phyloP scores from a whole-genome alignment of 257 asterid genomes.

The Solanum rostratum region DNA sequence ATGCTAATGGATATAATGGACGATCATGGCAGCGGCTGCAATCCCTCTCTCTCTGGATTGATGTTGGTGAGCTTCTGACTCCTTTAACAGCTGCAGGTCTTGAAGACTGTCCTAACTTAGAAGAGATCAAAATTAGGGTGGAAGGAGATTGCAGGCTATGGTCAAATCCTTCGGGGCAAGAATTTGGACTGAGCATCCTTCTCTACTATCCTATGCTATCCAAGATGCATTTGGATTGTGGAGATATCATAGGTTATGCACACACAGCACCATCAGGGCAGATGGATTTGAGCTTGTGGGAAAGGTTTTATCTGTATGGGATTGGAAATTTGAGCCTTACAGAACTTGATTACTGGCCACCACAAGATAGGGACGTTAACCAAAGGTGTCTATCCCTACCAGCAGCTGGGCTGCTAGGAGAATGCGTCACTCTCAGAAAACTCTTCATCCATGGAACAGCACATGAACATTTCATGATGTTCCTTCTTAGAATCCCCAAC shows the following conservation, averaged over 20 bases:
- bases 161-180: conserved; percentile 33
- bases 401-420: conserved; percentile 67
- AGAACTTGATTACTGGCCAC: conserved; percentile 89
- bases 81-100: conserved; percentile 58
- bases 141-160: conserved; percentile 85
- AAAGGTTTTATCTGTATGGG: conserved; percentile 53
- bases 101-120: conserved; percentile 64
- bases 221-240: conserved; percentile 77
- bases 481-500: conserved; percentile 29
- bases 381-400: conserved; percentile 78
- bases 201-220: conserved; percentile 37
- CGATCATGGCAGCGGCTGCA: conserved; percentile 58
- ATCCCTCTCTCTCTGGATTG: conserved; percentile 65
- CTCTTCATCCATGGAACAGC: conserved; percentile 90
- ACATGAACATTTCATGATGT: conserved; percentile 76
- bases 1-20: conserved; percentile 18
- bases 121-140: conserved; percentile 69
- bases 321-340: conserved; percentile 36
- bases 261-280: conserved; percentile 88
- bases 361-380: conserved; percentile 83
- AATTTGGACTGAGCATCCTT: conserved; percentile 56
- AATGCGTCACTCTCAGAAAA: conserved; percentile 47
- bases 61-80: conserved; percentile 63
- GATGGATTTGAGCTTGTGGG: conserved; percentile 94
- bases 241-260: conserved; percentile 70